A percentile compares a stretch with the other conserved stretches of the same genome.
Conservation (phyloP, 768 basidiomycete genomes). For the Ramaria rubella region DNA sequence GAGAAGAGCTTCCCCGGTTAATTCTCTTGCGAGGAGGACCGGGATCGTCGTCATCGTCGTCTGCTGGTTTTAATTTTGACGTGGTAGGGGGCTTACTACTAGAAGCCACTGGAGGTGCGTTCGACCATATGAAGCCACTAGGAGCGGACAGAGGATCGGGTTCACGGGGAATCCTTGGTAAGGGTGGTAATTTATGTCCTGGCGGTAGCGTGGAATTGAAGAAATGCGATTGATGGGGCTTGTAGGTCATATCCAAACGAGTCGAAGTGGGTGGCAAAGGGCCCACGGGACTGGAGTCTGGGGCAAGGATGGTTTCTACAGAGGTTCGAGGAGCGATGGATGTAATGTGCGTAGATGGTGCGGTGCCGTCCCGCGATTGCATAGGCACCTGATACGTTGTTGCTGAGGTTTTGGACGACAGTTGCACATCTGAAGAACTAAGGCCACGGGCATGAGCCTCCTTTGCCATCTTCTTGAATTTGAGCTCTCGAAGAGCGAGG, state of each 20-base stretch:
- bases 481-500: conserved; percentile 39
- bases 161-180: conserved; percentile 22
- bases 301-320: conserved; percentile 59
- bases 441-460: conserved; percentile 19
- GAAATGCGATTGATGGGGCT: conserved; percentile 34
- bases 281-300: conserved; percentile 62
- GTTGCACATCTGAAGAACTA: conserved; percentile 7
- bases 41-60: conserved; percentile 40
- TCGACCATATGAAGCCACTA: conserved; percentile 48
- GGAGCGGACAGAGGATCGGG: conserved; percentile 54
- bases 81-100: conserved; percentile 15
- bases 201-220: conserved; percentile 39
- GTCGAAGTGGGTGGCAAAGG: conserved; percentile 13
- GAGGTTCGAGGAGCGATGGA: conserved; percentile 36
- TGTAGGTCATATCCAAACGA: conserved; percentile 28
- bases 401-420: conserved; percentile 16
- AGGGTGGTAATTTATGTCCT: conserved; percentile 32
- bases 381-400: conserved; percentile 32
- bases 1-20: conserved; percentile 45
- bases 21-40: conserved; percentile 69
- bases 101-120: conserved; percentile 17
- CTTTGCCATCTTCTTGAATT: conserved; percentile 39
- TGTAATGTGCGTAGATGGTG: conserved; percentile 54
- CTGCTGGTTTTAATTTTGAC: conserved; percentile 28
- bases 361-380: conserved; percentile 75